These are phyloP conservation scores for Leptomonas seymouri DNA, from an alignment of 208 protist species.

Conservation along the genomic window DNA sequence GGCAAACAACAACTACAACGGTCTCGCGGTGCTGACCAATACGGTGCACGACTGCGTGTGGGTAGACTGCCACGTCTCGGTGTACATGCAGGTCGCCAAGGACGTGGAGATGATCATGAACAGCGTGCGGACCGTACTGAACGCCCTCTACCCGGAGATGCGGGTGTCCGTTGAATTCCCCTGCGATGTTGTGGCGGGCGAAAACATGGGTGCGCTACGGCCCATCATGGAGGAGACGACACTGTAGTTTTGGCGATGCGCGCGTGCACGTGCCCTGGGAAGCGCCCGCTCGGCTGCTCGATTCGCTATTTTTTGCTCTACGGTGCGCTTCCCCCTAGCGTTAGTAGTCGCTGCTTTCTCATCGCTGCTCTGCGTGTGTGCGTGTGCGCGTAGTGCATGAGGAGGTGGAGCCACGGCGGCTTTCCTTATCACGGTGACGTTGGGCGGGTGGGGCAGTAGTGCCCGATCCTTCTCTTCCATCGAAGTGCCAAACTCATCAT, in stretches of 20 bases:
- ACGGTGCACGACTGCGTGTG: constrained; percentile 95
- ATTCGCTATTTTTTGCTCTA: too few relatives aligned
- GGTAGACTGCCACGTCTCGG: constrained; percentile 89
- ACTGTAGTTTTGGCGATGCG: constrained; percentile 36
- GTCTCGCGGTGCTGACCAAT: constrained; percentile 90
- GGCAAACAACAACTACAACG: constrained; percentile 86
- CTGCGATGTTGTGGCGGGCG: constrained; percentile 88
- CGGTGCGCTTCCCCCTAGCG: too few relatives aligned
- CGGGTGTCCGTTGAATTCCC: constrained; percentile 84
- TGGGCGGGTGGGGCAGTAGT: background rate
- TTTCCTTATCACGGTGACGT: background rate
- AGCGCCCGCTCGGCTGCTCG: too few relatives aligned
- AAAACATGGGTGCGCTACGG: constrained; percentile 85
- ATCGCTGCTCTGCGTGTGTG: too few relatives aligned
- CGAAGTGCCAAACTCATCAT: background rate
- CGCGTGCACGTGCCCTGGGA: background rate
- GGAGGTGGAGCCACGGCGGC: too few relatives aligned
- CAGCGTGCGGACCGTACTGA: constrained; percentile 79
- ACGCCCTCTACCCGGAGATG: constrained; percentile 87
- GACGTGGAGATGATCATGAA: constrained; percentile 89
- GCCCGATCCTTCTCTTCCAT: constrained; percentile 2
- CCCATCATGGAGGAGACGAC: constrained; percentile 76
- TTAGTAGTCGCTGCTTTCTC: too few relatives aligned
- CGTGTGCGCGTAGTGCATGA: too few relatives aligned
- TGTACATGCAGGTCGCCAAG: constrained; percentile 76